phyloP scores from a whole-genome alignment of 495 filamentous ascomycete genomes.

The Aspergillus sclerotiicarbonarius region DNA sequence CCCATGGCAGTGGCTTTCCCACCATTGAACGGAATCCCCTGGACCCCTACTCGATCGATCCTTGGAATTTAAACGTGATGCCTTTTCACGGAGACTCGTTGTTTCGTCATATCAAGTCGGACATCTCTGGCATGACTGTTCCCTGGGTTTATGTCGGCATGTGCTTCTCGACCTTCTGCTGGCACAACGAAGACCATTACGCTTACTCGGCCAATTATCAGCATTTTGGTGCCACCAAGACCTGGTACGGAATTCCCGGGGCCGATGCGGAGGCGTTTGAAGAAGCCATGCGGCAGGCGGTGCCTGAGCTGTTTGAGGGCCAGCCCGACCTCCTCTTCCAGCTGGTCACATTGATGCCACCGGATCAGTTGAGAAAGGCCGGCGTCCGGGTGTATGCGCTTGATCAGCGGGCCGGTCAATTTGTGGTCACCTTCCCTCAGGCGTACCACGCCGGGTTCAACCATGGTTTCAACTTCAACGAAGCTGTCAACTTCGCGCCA shows the following conservation, averaged over 20 bases:
- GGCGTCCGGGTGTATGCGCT: conserved; percentile 90
- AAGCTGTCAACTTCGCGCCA: conserved; percentile 97
- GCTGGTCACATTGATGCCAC: conserved; percentile 88
- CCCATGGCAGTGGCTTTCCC: conserved; percentile 95
- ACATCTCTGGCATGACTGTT: conserved; percentile 99
- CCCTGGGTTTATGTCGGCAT: conserved; percentile 99
- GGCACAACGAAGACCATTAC: conserved; percentile 99
- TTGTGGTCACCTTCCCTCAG: conserved; percentile 92
- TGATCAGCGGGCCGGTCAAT: conserved; percentile 92
- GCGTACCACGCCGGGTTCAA: conserved; percentile 94
- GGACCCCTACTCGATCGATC: conserved; percentile 80
- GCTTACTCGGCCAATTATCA: conserved; percentile 98
- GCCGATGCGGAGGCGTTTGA: conserved; percentile 94
- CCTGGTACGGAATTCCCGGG: conserved; percentile 97
- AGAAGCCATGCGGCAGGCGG: conserved; percentile 88
- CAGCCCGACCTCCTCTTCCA: conserved; percentile 97
- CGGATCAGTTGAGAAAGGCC: conserved; percentile 91
- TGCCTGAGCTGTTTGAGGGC: conserved; percentile 94
- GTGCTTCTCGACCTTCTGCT: conserved; percentile 99
- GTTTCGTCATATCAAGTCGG: conserved; percentile 95
- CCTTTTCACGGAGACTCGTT: conserved; percentile 89
- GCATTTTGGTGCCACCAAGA: conserved; percentile 97
- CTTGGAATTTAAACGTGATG: conserved; percentile 95
- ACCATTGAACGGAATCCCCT: conserved; percentile 89
- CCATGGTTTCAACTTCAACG: conserved; percentile 98